Evolutionary conservation across 164 flowering plant genomes (phyloP).

Genomic region (Brasenia schreberi): DNA sequence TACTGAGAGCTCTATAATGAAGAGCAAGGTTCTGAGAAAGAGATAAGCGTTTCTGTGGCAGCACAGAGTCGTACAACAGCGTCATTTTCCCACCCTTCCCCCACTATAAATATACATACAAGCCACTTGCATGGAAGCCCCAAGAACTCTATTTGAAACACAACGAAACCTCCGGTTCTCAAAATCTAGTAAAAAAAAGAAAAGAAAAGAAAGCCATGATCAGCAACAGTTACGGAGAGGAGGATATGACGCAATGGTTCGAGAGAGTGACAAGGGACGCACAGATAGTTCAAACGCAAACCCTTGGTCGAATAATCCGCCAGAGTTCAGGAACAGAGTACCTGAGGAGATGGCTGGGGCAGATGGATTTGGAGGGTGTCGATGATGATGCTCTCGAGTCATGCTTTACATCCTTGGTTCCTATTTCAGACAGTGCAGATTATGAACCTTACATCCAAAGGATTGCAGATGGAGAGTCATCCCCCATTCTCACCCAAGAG

Average conservation of each 20-base stretch:
- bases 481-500: constrained; percentile 51
- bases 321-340: constrained; percentile 49
- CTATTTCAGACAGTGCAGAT: constrained; percentile 59
- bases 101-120: too few species aligned
- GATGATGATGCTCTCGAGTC: constrained; percentile 39
- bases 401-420: constrained; percentile 44
- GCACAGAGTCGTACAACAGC: too few species aligned
- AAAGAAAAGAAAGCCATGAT: neutral
- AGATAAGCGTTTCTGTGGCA: too few species aligned
- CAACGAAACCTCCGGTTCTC: too few species aligned
- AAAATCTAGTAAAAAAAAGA: too few species aligned
- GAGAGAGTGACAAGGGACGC: constrained; percentile 45
- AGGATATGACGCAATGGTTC: constrained; percentile 52
- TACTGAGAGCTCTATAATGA: too few species aligned
- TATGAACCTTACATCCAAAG: constrained; percentile 66
- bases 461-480: constrained; percentile 65
- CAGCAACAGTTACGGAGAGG: constrained; percentile 5
- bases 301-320: constrained; percentile 45
- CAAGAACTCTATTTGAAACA: too few species aligned
- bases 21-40: too few species aligned
- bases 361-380: constrained; percentile 26
- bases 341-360: constrained; percentile 49
- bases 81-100: too few species aligned
- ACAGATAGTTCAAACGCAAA: constrained; percentile 35
- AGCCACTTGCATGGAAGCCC: too few species aligned